A percentile compares a stretch with the other conserved stretches of the same genome.
phyloP scores from a whole-genome alignment of 164 flowering plant genomes.

The Stephania japonica region DNA sequence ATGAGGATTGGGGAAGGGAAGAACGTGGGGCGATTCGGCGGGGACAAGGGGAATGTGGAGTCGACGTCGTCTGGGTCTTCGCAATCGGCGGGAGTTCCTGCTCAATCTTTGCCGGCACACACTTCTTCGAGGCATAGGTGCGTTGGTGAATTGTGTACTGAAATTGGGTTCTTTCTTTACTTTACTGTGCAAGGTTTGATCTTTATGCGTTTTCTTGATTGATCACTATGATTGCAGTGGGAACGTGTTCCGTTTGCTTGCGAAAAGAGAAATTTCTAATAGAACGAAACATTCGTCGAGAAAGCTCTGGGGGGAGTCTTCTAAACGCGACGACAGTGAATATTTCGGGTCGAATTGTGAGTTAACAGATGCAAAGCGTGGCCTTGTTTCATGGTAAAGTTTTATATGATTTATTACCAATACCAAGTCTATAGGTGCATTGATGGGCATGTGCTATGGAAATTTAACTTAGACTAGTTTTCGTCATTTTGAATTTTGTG shows the following conservation, averaged over 20 bases:
- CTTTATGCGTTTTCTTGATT: neutral
- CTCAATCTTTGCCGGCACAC: conserved; percentile 10
- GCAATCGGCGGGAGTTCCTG: conserved; percentile 8
- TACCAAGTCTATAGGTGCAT: too few species aligned
- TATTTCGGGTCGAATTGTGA: conserved; percentile 28
- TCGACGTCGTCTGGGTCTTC: conserved; percentile 16
- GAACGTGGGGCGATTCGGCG: conserved; percentile 16
- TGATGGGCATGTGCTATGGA: too few species aligned
- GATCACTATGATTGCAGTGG: conserved; percentile 19
- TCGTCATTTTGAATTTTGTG: too few species aligned
- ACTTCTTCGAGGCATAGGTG: conserved; percentile 18
- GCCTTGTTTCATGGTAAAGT: conserved; percentile 66
- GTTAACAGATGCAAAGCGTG: conserved; percentile 47
- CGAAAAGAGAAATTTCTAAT: conserved; percentile 68
- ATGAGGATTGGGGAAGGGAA: conserved; percentile 19
- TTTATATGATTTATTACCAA: too few species aligned
- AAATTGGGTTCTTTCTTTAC: neutral
- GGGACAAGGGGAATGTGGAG: conserved; percentile 20
- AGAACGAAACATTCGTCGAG: conserved; percentile 38
- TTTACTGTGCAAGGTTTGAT: neutral
- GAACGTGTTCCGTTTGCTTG: conserved; percentile 59
- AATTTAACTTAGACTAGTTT: too few species aligned
- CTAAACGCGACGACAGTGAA: conserved; percentile 17
- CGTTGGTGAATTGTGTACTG: neutral
- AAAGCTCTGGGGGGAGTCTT: conserved; percentile 49